phyloP scores from a whole-genome alignment of 805 yeast genomes.

The Metschnikowia gelsemii region DNA sequence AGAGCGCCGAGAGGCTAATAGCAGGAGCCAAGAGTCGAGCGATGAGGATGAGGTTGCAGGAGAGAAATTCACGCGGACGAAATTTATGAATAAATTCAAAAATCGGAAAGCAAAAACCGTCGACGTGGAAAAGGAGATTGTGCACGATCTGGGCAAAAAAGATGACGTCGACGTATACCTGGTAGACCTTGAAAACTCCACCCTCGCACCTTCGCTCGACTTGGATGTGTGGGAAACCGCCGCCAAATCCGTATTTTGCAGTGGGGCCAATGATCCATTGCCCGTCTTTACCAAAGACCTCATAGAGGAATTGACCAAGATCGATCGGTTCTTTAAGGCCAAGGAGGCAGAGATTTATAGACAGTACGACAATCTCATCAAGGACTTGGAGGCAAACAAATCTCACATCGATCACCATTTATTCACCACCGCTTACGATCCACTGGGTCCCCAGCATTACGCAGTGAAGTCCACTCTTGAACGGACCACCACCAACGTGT shows the following conservation, averaged over 20 bases:
- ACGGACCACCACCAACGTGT: conserved; percentile 26
- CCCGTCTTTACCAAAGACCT: conserved; percentile 49
- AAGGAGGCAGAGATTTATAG: conserved; percentile 48
- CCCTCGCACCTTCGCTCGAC: conserved; percentile 19
- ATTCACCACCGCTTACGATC: conserved; percentile 27
- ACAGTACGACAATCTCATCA: conserved; percentile 46
- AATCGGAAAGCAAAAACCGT: conserved; percentile 12
- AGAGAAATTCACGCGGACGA: conserved; percentile 19
- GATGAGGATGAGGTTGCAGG: conserved; percentile 10
- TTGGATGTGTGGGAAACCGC: conserved; percentile 16
- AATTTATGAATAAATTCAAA: conserved; percentile 22
- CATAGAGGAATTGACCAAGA: conserved; percentile 48
- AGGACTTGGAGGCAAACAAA: conserved; percentile 43
- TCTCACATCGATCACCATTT: conserved; percentile 28
- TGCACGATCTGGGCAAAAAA: conserved; percentile 4
- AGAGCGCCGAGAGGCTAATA: conserved; percentile 9
- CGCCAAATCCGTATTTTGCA: conserved; percentile 10
- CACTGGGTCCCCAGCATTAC: conserved; percentile 19
- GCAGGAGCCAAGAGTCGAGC: conserved; percentile 6
- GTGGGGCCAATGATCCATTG: conserved; percentile 27
- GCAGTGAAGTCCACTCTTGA: conserved; percentile 22
- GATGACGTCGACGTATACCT: conserved; percentile 13
- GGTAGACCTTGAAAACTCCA: conserved; percentile 23
- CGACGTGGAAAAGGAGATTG: conserved; percentile 7
- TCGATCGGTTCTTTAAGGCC: conserved; percentile 50